phyloP scores from a whole-genome alignment of 2,329 filamentous ascomycete species.

The Fusarium anthophilum region DNA sequence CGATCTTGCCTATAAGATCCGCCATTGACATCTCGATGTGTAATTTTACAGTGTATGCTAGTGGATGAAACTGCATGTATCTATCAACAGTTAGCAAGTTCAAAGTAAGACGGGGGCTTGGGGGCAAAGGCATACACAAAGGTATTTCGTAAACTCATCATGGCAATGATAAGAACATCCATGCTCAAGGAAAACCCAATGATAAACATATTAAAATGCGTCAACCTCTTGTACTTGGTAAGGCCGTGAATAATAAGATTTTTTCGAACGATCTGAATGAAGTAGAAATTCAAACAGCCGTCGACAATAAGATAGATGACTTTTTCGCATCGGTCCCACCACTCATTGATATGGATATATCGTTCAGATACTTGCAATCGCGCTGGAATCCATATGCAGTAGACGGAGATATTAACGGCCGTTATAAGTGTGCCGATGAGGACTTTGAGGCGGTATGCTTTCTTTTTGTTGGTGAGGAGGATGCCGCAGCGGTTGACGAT shows the following conservation, averaged over 20 bases:
- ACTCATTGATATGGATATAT: slow-evolving; percentile 39
- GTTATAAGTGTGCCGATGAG: slow-evolving; percentile 35
- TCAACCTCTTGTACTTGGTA: slow-evolving; percentile 39
- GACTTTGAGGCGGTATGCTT: slow-evolving; percentile 34
- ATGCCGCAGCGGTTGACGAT: slow-evolving; percentile 42
- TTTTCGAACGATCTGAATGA: slow-evolving; percentile 37
- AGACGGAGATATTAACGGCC: slow-evolving; percentile 41
- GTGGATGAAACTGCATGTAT: slow-evolving; percentile 61
- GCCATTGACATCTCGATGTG: slow-evolving; percentile 66
- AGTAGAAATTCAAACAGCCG: slow-evolving; percentile 37
- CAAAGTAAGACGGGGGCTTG: fast-evolving
- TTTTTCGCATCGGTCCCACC: slow-evolving; percentile 44
- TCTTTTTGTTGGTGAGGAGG: slow-evolving; percentile 32
- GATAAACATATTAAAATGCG: slow-evolving; percentile 44
- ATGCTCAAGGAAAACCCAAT: slow-evolving; percentile 42
- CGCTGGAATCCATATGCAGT: slow-evolving; percentile 42
- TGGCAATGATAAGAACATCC: slow-evolving; percentile 41
- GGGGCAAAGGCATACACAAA: slow-evolving; percentile 35
- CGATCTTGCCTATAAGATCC: slow-evolving; percentile 57
- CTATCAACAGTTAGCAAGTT: neutral
- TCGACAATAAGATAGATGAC: slow-evolving; percentile 43
- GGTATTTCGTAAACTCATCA: slow-evolving; percentile 43
- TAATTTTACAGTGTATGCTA: slow-evolving; percentile 63
- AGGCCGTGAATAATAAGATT: slow-evolving; percentile 37
- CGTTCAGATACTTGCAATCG: slow-evolving; percentile 35